Evolutionary conservation across 352 stramenopile genomes (phyloP).

Genomic region (Phytophthora citricola): DNA sequence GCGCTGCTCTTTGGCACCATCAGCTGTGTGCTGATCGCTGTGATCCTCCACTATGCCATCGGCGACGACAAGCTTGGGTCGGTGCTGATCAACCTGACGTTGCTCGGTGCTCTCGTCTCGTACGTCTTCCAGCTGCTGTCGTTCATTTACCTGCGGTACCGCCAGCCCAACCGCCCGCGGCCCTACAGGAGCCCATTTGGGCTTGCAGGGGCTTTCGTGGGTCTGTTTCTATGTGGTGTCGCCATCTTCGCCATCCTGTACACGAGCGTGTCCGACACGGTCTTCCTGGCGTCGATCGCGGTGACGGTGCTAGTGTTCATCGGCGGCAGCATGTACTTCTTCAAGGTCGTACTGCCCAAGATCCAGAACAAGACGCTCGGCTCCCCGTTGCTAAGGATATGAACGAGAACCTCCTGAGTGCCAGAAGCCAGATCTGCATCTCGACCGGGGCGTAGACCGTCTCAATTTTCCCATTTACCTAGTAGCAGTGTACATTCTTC

Average conservation of each 20-base stretch:
- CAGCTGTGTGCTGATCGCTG: conserved; percentile 43
- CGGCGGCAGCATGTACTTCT: conserved; percentile 52
- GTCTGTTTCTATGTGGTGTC: conserved; percentile 48
- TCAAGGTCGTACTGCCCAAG: conserved; percentile 45
- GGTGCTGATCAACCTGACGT: conserved; percentile 63
- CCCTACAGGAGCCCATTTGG: conserved; percentile 64
- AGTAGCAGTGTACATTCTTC: conserved; percentile 1
- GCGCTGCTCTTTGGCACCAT: conserved; percentile 53
- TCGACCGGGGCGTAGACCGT: conserved; percentile 1
- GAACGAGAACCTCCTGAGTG: conserved; percentile 39
- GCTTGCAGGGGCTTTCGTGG: conserved; percentile 45
- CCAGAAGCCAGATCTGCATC: conserved; percentile 14
- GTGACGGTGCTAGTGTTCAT: conserved; percentile 51
- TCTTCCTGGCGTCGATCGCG: conserved; percentile 65
- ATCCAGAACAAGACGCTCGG: conserved; percentile 40
- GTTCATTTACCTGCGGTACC: conserved; percentile 60
- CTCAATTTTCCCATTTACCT: conserved; percentile 1
- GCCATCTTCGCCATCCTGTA: conserved; percentile 64
- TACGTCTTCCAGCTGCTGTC: conserved; percentile 70
- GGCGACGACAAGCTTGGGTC: conserved; percentile 58
- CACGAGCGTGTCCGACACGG: conserved; percentile 48
- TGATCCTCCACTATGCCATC: conserved; percentile 62
- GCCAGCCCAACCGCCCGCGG: conserved; percentile 52
- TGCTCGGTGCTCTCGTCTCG: conserved; percentile 50
- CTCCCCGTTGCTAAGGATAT: conserved; percentile 39